Percentiles rank a stretch among this genome's conserved stretches.
phyloP scores from a whole-genome alignment of 257 asterid genomes.

The Knoxia roxburghii region DNA sequence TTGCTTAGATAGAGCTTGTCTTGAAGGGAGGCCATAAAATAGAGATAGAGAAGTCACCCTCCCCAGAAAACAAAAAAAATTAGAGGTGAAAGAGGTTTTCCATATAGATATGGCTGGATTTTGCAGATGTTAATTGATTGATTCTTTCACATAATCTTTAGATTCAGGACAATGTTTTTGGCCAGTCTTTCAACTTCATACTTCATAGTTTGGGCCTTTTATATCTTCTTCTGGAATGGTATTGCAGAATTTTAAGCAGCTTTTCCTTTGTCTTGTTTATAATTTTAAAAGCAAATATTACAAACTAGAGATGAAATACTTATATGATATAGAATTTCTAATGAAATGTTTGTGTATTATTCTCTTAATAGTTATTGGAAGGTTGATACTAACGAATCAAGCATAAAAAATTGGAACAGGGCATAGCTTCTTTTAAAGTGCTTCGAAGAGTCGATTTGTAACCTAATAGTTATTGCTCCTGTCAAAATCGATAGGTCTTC shows the following conservation, averaged over 20 bases:
- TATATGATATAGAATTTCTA: neutral
- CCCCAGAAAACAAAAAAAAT: neutral
- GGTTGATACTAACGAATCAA: too few relatives aligned
- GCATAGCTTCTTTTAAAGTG: too few relatives aligned
- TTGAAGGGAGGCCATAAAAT: neutral
- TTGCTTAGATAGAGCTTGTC: constrained; percentile 11
- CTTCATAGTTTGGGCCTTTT: neutral
- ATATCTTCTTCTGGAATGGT: neutral
- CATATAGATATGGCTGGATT: neutral
- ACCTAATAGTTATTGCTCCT: too few relatives aligned
- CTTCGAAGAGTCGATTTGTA: too few relatives aligned
- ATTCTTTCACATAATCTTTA: constrained; percentile 6
- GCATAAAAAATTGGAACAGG: neutral
- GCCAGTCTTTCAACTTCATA: neutral
- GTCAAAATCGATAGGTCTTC: too few relatives aligned
- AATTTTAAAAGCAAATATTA: too few relatives aligned
- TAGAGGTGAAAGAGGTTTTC: constrained; percentile 4
- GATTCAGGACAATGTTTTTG: neutral
- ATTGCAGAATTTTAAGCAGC: neutral
- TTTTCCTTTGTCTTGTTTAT: neutral
- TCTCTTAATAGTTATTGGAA: too few relatives aligned
- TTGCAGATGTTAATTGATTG: constrained; percentile 13
- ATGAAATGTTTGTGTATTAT: neutral
- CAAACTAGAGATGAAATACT: too few relatives aligned
- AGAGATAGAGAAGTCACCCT: neutral